Evolutionary conservation across 345 rosid species (phyloP).

Genomic region (Mangifera indica): DNA sequence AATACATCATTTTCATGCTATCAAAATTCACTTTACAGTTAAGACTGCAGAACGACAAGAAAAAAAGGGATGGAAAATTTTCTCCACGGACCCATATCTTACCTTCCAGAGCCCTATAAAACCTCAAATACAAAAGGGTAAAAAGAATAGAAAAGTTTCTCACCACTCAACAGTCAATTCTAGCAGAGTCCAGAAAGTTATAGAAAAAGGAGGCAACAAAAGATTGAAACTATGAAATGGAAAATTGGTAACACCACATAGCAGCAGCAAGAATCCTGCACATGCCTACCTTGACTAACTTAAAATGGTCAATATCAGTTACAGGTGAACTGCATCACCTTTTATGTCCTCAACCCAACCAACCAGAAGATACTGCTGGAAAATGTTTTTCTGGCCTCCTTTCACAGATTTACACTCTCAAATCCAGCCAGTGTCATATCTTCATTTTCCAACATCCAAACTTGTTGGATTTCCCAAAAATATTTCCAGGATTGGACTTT

Average conservation of each 20-base stretch:
- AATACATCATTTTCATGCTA: constrained; percentile 47
- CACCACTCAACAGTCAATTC: constrained; percentile 30
- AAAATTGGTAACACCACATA: constrained; percentile 36
- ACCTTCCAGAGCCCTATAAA: constrained; percentile 34
- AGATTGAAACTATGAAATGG: constrained; percentile 23
- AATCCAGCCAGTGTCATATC: constrained; percentile 33
- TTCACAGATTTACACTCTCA: constrained; percentile 31
- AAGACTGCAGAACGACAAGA: constrained; percentile 28
- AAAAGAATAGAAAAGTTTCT: constrained; percentile 38
- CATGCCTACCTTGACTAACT: constrained; percentile 48
- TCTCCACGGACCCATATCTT: constrained; percentile 44
- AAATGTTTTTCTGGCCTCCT: constrained; percentile 25
- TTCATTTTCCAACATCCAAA: constrained; percentile 34
- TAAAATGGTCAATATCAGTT: constrained; percentile 44
- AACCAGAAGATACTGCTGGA: constrained; percentile 40
- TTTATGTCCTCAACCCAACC: constrained; percentile 36
- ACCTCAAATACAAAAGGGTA: too few species aligned
- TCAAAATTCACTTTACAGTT: constrained; percentile 73
- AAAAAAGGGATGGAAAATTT: constrained; percentile 24
- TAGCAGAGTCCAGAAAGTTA: constrained; percentile 31
- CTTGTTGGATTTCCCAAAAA: constrained; percentile 42
- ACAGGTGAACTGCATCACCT: constrained; percentile 37
- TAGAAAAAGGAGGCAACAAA: constrained; percentile 6
- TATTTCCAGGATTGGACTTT: constrained; percentile 35
- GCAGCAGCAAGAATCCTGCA: constrained; percentile 41